phyloP scores from a whole-genome alignment of 495 filamentous ascomycete genomes.

The Zalerion maritima region DNA sequence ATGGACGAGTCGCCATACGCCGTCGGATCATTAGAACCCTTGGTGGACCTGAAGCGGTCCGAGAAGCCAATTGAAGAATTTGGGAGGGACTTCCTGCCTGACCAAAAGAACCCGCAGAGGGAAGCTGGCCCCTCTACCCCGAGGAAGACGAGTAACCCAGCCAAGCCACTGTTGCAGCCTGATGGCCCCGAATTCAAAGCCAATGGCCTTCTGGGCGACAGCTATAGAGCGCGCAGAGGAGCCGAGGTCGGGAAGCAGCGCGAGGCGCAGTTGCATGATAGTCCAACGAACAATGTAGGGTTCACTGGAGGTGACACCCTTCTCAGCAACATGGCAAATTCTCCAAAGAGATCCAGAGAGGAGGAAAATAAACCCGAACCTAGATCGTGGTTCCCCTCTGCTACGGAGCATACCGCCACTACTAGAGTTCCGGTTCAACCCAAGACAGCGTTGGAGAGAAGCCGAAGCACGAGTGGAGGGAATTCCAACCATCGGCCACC shows the following conservation, averaged over 20 bases:
- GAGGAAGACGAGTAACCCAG: neutral
- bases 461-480: constrained; percentile 6
- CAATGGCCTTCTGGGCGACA: constrained; percentile 26
- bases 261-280: constrained; percentile 1
- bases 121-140: constrained; percentile 8
- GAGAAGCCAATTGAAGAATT: constrained; percentile 25
- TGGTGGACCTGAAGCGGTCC: constrained; percentile 36
- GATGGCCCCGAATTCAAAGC: constrained; percentile 19
- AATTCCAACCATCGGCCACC: constrained; percentile 3
- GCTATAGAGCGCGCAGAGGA: constrained; percentile 27
- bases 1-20: constrained; percentile 31
- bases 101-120: constrained; percentile 7
- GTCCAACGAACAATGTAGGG: neutral
- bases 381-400: constrained; percentile 30
- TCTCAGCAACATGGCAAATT: neutral
- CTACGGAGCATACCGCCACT: constrained; percentile 24
- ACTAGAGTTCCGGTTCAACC: constrained; percentile 11
- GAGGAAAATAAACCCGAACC: constrained; percentile 8
- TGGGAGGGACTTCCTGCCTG: constrained; percentile 17
- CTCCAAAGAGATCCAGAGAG: neutral
- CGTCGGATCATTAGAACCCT: constrained; percentile 41
- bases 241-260: constrained; percentile 10
- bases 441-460: constrained; percentile 9
- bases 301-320: neutral
- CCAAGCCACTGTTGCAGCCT: neutral